These are phyloP conservation scores for Acorus gramineus DNA, from an alignment of 106 monocot species.

Conservation along the genomic window DNA sequence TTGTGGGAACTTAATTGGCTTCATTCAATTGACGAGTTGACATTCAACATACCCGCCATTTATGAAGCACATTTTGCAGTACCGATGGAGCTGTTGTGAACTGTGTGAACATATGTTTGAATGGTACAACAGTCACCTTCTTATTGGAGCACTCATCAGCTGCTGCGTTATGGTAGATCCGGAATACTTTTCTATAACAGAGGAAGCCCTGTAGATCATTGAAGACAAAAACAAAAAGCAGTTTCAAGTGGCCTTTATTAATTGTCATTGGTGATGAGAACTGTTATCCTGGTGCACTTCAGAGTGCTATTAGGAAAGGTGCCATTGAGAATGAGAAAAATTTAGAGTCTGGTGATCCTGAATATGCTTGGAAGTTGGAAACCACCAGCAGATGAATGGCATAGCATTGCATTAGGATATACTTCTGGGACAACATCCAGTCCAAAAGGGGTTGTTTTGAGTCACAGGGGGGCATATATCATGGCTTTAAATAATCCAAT, in stretches of 20 bases:
- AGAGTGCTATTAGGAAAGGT: constrained; percentile 57
- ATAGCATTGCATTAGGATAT: constrained; percentile 88
- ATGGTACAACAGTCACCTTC: constrained; percentile 69
- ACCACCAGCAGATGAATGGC: constrained; percentile 90
- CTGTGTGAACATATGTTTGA: constrained; percentile 71
- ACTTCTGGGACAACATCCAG: constrained; percentile 93
- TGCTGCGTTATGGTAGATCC: constrained; percentile 80
- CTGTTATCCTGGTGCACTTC: constrained; percentile 41
- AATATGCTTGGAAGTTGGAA: constrained; percentile 41
- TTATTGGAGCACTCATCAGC: constrained; percentile 74
- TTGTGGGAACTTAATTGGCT: no score
- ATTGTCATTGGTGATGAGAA: constrained; percentile 74
- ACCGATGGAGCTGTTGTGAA: constrained; percentile 90
- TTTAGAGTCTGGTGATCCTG: constrained; percentile 67
- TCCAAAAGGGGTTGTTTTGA: constrained; percentile 92
- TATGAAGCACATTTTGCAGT: constrained; percentile 96
- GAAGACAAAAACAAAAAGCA: constrained; percentile 23
- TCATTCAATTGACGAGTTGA: no score
- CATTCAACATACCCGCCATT: constrained; percentile 57
- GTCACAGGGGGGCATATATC: constrained; percentile 90
- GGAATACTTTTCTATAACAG: constrained; percentile 56
- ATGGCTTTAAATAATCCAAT: constrained; percentile 72
- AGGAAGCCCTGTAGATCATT: constrained; percentile 60
- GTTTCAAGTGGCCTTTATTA: constrained; percentile 50
- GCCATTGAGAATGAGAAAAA: constrained; percentile 83